Conservation (phyloP, 2,329 filamentous ascomycete species). For the Mycosphaerella sp. region DNA sequence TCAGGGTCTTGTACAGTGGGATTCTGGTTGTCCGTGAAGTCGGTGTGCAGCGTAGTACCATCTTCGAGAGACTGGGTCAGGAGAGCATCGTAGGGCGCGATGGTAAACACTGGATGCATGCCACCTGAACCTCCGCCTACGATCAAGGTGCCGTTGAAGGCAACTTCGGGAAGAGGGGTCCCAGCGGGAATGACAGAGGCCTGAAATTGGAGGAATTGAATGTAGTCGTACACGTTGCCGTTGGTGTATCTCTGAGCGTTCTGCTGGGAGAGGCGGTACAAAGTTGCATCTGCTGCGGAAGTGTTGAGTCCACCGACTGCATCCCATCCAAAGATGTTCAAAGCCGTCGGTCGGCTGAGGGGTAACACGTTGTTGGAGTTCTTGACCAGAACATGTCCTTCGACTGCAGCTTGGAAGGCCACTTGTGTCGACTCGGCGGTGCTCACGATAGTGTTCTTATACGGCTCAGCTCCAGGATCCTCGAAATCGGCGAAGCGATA, state of each 20-base stretch:
- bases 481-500: conserved; percentile 21
- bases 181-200: conserved; percentile 9
- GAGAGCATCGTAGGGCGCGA: conserved; percentile 29
- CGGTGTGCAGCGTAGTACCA: conserved; percentile 22
- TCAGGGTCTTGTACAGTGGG: conserved; percentile 22
- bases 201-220: conserved; percentile 12
- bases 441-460: conserved; percentile 48
- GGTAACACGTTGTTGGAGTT: conserved; percentile 53
- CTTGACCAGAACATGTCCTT: conserved; percentile 59
- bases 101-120: conserved; percentile 23
- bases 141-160: conserved; percentile 29
- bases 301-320: conserved; percentile 21
- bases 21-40: conserved; percentile 23
- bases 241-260: conserved; percentile 19
- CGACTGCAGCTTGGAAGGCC: conserved; percentile 50
- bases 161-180: conserved; percentile 17
- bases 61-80: conserved; percentile 24
- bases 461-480: conserved; percentile 44
- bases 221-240: conserved; percentile 11
- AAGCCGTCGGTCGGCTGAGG: conserved; percentile 43
- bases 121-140: conserved; percentile 30
- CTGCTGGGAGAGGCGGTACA: conserved; percentile 12
- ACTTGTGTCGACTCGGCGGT: conserved; percentile 45
- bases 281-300: conserved; percentile 5
- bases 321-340: conserved; percentile 44